Percentiles rank a stretch among this genome's conserved stretches.
Conservation (phyloP, 23 red algal genomes). For the Agarophyton chilense region DNA sequence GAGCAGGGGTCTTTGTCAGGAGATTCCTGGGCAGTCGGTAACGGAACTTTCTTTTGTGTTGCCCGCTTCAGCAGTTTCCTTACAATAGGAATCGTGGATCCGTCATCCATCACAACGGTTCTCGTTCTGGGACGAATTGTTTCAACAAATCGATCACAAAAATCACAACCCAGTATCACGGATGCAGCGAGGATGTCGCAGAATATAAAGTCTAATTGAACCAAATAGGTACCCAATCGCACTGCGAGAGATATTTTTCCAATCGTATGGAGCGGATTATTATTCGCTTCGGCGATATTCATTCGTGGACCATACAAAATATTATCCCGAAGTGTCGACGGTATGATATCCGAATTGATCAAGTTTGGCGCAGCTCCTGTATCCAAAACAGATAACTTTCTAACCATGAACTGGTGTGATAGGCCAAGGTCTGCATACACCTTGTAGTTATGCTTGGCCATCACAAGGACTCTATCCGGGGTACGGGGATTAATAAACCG, state of each 20-base stretch:
- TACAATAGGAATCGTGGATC: too few species aligned
- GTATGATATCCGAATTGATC: background rate
- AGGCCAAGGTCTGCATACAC: constrained; percentile 35
- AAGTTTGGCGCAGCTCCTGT: too few species aligned
- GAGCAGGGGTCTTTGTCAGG: background rate
- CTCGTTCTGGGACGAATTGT: background rate
- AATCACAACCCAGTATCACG: too few species aligned
- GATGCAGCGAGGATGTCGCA: too few species aligned
- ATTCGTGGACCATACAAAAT: background rate
- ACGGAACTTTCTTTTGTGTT: too few species aligned
- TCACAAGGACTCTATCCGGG: too few species aligned
- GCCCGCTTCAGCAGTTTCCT: too few species aligned
- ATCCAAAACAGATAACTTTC: background rate
- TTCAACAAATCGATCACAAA: background rate
- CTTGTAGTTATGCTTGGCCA: constrained; percentile 27
- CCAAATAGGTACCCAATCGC: too few species aligned
- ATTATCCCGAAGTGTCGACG: background rate
- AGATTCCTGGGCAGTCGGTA: too few species aligned
- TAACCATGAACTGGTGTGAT: background rate
- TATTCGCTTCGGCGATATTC: background rate
- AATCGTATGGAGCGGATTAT: too few species aligned
- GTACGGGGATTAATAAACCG: background rate
- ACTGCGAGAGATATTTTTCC: too few species aligned
- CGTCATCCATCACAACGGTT: background rate
- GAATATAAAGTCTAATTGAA: too few species aligned